Base-by-base conservation (phyloP, 2,329 filamentous ascomycete genomes). In the Alternaria arborescens region DNA sequence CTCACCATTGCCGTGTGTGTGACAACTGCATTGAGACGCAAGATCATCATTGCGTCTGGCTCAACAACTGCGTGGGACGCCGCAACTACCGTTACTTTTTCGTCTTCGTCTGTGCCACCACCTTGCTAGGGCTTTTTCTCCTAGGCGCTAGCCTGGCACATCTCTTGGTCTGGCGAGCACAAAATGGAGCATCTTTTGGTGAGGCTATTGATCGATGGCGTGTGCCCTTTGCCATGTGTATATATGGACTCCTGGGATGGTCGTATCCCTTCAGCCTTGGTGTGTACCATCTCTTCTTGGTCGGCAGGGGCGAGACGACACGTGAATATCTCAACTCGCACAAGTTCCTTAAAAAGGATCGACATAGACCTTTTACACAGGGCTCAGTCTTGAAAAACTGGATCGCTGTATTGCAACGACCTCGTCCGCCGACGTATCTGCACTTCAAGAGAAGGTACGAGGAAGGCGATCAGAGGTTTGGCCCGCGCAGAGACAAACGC, bases 61-160 rank as follows among this genome's bases (percentile, higher is more conserved):
- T 99, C 65, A 99, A 99, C 81, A 99, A 99, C 78, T 99, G 95
- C 71, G 91, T 99, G 51, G 95, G 95, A 43, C 90, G 94, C 67
- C 92, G 95, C 71, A 99, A 99, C 81, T 99, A 99, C 81, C 92
- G 95, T 65, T 98, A 94, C 79, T 99, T 99, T 80, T 97, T 98
- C 77, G 87, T 91, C 11, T 99, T 97, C 79, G 89, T 99, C 66
- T 88, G 88, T 55, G 88, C 90, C 14, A 88, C 88, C n/a, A 93
- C 92, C 0, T 68, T 97, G 34, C 84, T 97, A 18, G 86, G 89
- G 0, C 74, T 93, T 16, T 94, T 91, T 71, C 85, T 98, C 46
- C 82, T 95, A 30, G 92, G 85, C 20, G 89, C 91, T 24, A 93
- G 88, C 62, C 82, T 97, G n/a, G 87, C 89, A 3, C 95, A 98